A percentile compares a stretch with the other conserved stretches of the same genome.
These are phyloP conservation scores for Kodamaea kakaduensis DNA, from an alignment of 805 yeast genomes.

Conservation along the genomic window DNA sequence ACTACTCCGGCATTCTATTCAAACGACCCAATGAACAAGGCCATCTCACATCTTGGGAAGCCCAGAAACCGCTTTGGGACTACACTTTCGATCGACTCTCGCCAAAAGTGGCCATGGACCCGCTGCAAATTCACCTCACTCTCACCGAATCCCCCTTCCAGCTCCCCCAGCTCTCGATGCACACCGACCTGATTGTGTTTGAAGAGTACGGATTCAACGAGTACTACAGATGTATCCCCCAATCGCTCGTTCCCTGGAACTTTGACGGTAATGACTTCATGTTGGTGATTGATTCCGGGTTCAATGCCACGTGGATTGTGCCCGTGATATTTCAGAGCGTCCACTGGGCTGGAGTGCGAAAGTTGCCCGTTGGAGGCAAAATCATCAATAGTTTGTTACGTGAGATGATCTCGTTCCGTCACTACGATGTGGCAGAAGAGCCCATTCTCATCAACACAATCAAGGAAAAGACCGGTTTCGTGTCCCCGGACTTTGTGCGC, in stretches of 20 bases:
- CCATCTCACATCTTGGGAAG: slow-evolving; percentile 86
- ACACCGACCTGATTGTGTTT: slow-evolving; percentile 86
- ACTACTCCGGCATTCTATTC: slow-evolving; percentile 68
- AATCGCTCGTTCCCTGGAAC: slow-evolving; percentile 60
- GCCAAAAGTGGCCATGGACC: slow-evolving; percentile 37
- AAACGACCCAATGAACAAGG: slow-evolving; percentile 87
- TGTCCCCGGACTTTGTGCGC: slow-evolving; percentile 54
- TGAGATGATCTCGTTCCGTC: slow-evolving; percentile 83
- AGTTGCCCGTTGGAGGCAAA: slow-evolving; percentile 84
- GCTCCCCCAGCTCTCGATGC: slow-evolving; percentile 73
- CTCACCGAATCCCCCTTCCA: slow-evolving; percentile 80
- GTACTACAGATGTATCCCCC: slow-evolving; percentile 63
- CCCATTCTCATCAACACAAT: slow-evolving; percentile 78
- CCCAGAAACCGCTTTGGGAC: slow-evolving; percentile 90
- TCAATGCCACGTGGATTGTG: slow-evolving; percentile 77
- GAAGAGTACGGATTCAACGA: slow-evolving; percentile 85
- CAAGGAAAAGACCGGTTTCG: slow-evolving; percentile 72
- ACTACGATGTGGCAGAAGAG: slow-evolving; percentile 92
- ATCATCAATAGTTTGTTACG: slow-evolving; percentile 75
- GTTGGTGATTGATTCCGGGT: slow-evolving; percentile 85
- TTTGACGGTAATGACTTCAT: slow-evolving; percentile 51
- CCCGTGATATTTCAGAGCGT: slow-evolving; percentile 81
- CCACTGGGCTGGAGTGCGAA: slow-evolving; percentile 69
- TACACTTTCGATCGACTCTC: slow-evolving; percentile 48
- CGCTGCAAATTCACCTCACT: slow-evolving; percentile 54